Evolutionary conservation across 176 grass and related monocot species (phyloP).

Genomic region (Musa acuminata): DNA sequence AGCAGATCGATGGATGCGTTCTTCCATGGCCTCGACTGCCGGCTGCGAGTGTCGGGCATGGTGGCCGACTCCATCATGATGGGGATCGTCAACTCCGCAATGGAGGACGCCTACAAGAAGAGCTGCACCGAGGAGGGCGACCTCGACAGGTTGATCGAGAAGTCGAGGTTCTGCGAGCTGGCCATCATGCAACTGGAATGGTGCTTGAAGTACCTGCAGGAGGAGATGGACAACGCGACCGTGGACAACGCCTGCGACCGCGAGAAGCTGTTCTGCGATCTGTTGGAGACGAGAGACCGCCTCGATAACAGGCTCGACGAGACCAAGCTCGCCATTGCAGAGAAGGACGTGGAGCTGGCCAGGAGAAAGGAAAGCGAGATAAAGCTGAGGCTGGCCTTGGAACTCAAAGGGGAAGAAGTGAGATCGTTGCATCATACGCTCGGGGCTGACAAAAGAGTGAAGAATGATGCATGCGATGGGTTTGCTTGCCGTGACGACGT

Average conservation of each 20-base stretch:
- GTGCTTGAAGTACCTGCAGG: slow-evolving; percentile 39
- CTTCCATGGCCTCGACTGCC: slow-evolving; percentile 36
- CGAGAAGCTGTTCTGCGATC: slow-evolving; percentile 28
- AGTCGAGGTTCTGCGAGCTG: slow-evolving; percentile 57
- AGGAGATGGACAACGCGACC: slow-evolving; percentile 25
- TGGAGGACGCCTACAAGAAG: slow-evolving; percentile 51
- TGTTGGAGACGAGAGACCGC: slow-evolving; percentile 37
- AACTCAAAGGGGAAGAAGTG: slow-evolving; percentile 33
- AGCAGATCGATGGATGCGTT: slow-evolving; percentile 35
- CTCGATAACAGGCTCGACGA: slow-evolving; percentile 43
- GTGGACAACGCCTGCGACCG: slow-evolving; percentile 16
- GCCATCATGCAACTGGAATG: slow-evolving; percentile 57
- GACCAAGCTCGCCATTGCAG: slow-evolving; percentile 37
- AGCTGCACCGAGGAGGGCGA: slow-evolving; percentile 50
- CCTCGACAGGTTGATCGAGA: slow-evolving; percentile 45
- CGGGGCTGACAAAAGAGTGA: slow-evolving; percentile 1
- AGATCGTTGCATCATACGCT: slow-evolving; percentile 3
- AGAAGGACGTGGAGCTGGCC: slow-evolving; percentile 42
- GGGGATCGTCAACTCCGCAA: slow-evolving; percentile 56
- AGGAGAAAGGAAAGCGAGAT: slow-evolving; percentile 25
- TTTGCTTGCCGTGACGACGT: not conserved
- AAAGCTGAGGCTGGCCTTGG: slow-evolving; percentile 22
- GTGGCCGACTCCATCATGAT: slow-evolving; percentile 58
- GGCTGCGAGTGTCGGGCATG: slow-evolving; percentile 34
- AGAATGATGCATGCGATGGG: not conserved